Percentiles rank a stretch among this genome's conserved stretches.
Conservation (phyloP, 441 rosid species). For the Kokia cookei region DNA sequence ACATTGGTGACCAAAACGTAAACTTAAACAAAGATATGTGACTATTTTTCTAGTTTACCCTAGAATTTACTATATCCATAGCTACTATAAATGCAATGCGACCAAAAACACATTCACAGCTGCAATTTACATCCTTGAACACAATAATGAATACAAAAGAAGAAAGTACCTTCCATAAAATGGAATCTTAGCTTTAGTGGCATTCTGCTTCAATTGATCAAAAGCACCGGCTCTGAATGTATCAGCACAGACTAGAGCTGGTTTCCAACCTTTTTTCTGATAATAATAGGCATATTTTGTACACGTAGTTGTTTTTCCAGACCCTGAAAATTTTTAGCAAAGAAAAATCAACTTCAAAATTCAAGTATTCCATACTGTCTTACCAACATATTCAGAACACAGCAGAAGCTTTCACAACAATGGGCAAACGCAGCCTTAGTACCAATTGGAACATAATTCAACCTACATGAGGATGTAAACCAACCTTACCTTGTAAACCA, state of each 20-base stretch:
- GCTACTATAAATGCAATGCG: background rate
- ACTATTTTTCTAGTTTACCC: too few relatives aligned
- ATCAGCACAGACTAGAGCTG: constrained; percentile 96
- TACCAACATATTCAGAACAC: background rate
- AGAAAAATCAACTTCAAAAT: background rate
- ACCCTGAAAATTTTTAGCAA: constrained; percentile 42
- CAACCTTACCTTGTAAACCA: constrained; percentile 78
- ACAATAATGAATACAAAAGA: background rate
- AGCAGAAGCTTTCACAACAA: background rate
- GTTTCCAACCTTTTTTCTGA: constrained; percentile 95
- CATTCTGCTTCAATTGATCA: constrained; percentile 98
- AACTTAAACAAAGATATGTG: too few relatives aligned
- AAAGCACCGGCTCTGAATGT: constrained; percentile 99
- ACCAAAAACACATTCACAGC: background rate
- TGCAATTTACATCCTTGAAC: background rate
- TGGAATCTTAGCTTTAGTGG: constrained; percentile 93
- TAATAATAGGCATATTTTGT: constrained; percentile 94
- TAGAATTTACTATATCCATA: background rate
- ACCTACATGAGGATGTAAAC: background rate
- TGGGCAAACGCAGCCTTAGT: background rate
- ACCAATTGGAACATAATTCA: background rate
- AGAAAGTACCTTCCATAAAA: constrained; percentile 79
- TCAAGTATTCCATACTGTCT: background rate
- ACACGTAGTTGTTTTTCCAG: constrained; percentile 95
- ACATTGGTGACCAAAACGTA: too few relatives aligned